Conservation (phyloP, 1,284 basidiomycete species). For the Ustilago cynodontis region DNA sequence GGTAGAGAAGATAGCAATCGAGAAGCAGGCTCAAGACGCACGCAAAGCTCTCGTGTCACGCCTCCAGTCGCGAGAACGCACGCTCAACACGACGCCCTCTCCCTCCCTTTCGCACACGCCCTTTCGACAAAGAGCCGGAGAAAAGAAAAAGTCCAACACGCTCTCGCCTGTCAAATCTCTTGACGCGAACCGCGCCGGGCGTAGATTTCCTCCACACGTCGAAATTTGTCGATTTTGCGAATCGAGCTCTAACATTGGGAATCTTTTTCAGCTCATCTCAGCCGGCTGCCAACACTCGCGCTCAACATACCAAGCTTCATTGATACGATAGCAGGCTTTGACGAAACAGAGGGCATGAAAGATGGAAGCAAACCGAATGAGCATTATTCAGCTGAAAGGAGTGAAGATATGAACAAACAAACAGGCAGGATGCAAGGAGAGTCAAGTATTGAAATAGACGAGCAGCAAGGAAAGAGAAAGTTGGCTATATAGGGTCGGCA, state of each 20-base stretch:
- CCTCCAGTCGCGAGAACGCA: slow-evolving; percentile 16
- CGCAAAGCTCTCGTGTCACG: slow-evolving; percentile 6
- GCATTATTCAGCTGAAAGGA: neutral
- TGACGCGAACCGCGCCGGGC: slow-evolving; percentile 49
- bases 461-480: neutral
- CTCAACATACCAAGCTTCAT: neutral
- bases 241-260: neutral
- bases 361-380: no score
- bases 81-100: slow-evolving; percentile 20
- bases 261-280: neutral
- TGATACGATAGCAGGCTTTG: no score
- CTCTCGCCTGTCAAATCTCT: slow-evolving; percentile 16
- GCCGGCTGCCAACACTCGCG: no score
- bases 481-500: neutral
- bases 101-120: no score
- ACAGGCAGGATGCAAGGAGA: no score
- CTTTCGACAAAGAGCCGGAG: neutral
- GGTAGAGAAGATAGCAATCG: slow-evolving; percentile 9
- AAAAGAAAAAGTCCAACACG: slow-evolving; percentile 27
- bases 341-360: no score
- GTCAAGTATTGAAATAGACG: neutral
- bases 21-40: slow-evolving; percentile 7
- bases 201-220: slow-evolving; percentile 39
- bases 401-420: neutral
- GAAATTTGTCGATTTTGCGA: neutral